Evolutionary conservation across 257 asterid genomes (phyloP), one percentile per base, ranked within the genome.

Genomic region (Salvia hispanica): DNA sequence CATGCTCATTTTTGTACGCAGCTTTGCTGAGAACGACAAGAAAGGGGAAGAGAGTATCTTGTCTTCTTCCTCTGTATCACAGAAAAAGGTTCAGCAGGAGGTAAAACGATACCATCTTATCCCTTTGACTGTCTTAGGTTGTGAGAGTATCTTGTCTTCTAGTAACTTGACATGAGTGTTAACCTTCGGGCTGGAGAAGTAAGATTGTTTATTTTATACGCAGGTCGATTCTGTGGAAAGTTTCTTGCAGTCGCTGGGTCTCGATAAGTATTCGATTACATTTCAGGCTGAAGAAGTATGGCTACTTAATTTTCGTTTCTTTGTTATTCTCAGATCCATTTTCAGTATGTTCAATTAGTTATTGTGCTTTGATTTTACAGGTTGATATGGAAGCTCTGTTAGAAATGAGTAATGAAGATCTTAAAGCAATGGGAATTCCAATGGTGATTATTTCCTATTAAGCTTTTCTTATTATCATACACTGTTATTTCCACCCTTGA

Each of bases 271-370:
- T 62, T 86, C 84, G 0, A 91, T 94, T 67, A 87, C 98, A 62
- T 85, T 94, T 85, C 99, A 88, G 84, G 99, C 96, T 58, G 99
- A 94, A 80, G 99, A 94, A 78, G 99, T 94, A 86, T 36, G 92
- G 36, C 46, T 3, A 31, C 70, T 60, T 52, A 10, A 61, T 52
- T 55, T 77, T 67, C 54, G 52, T 60, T 64, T 40, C 45, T 7
- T 44, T 74, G 54, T 43, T 40, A 68, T 69, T 63, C 69, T 53
- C 14, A 14, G 40, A 39, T 47, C 28, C 40, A 28, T 31, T 61
- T 62, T 21, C 57, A 63, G 40, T 48, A 64, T 51, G 39, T 73
- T 69, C 43, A 13, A 10, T 58, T 60, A 28, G n/a, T 66, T 55
- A 11, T 4, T 63, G 9, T 48, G 51, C 55, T 53, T 47, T 57